phyloP scores from a whole-genome alignment of 176 grass and related monocot species.

The Ananas comosus region DNA sequence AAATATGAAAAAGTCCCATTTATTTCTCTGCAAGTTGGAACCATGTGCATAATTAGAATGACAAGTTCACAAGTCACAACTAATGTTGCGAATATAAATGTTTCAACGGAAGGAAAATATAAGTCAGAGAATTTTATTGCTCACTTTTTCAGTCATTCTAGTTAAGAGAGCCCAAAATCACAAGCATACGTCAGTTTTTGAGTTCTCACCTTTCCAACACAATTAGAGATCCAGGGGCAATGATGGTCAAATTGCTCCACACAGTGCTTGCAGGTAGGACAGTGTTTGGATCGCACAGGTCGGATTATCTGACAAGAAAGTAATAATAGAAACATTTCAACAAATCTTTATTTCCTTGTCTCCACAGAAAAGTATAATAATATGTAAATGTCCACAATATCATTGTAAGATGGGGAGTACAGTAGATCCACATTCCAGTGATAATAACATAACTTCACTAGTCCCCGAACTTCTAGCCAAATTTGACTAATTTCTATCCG shows the following conservation, averaged over 20 bases:
- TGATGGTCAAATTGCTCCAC: constrained; percentile 96
- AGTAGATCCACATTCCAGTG: background rate
- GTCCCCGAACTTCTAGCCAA: background rate
- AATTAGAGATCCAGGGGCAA: constrained; percentile 97
- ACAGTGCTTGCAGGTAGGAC: constrained; percentile 80
- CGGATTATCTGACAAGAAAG: constrained; percentile 75
- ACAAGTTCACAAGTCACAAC: background rate
- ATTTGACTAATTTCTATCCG: background rate
- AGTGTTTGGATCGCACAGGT: constrained; percentile 92
- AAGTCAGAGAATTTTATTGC: background rate
- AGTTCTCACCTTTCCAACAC: constrained; percentile 82
- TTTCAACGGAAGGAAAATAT: background rate
- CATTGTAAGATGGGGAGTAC: background rate
- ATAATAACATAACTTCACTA: background rate
- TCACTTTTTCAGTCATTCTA: background rate
- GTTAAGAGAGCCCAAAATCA: background rate
- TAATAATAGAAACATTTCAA: constrained; percentile 3
- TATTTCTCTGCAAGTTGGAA: constrained; percentile 64
- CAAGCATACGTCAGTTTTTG: background rate
- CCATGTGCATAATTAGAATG: background rate
- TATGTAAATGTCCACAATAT: background rate
- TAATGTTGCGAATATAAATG: background rate
- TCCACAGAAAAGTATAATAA: background rate
- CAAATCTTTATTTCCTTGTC: background rate
- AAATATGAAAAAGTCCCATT: constrained; percentile 88